Base-by-base conservation (phyloP, 345 rosid species). In the Moringa oleifera region DNA sequence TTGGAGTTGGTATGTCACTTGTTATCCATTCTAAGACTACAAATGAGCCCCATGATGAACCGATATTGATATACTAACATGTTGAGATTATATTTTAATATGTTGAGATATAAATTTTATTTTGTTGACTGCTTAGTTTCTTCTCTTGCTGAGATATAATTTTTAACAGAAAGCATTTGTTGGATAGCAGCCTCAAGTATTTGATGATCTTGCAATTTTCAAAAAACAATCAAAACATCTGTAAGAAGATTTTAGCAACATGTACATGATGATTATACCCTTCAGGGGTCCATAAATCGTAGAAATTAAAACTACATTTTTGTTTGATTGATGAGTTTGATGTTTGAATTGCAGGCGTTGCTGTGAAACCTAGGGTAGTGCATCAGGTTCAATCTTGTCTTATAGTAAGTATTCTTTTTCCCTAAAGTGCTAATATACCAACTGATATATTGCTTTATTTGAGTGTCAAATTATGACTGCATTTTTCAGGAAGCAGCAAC, bases 301-400 rank as follows among this genome's bases (percentile, higher is more conserved):
- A 41, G 12, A 41, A 11, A 11, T 11, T 41, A 4, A 15, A 7
- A 41, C 6, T 2, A 2, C 3, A 8, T 28, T 28, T 41, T 15
- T 41, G 12, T 41, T 41, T 4, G 47, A 41, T 41, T 41, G 47
- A 1, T 41, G 17, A 41, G 9, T 4, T 7, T 41, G 47, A 41
- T 4, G 17, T 4, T 41, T n/a, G n/a, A 7, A 55, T 81, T 58
- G 65, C 86, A 90, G 97, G 99, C 55, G 74, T 94, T 28, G 95
- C 96, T 45, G 77, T 88, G 77, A 94, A 90, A 77, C 96, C 97
- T 59, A 81, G 92, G 55, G 87, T 81, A 57, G 51, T 88, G 74
- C 75, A 82, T 55, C 86, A 85, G 78, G 62, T 86, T n/a, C 96
- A 94, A 70, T 73, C 81, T 57, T 69, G 66, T 72, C 49, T 75